Evolutionary conservation across 2,329 filamentous ascomycete species (phyloP), one percentile per base, ranked within the genome.

Genomic region (Trichoderma polysporum): DNA sequence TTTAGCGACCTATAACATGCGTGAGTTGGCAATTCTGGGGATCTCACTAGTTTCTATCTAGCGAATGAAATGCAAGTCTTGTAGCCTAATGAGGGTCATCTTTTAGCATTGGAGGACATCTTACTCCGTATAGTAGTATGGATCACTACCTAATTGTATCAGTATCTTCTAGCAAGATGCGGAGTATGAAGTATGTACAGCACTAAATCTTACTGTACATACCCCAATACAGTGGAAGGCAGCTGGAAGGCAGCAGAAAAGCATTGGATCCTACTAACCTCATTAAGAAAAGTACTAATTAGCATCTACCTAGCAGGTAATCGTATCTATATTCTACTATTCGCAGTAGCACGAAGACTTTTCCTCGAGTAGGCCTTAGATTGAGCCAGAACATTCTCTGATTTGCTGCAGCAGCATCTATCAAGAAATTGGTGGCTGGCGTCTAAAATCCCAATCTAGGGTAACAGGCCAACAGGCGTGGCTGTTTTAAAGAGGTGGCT

Each of bases 401-500:
- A 60, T 50, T 60, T 50, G 41, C 57, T 60, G 19, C 41, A 22
- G 29, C 57, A 13, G 45, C 41, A 6, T 31, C 41, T 35, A 13
- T 47, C 31, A 17, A 13, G 19, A 60, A 49, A 35, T 60, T 60
- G 57, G 41, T 60, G 57, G 41, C 29, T 60, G 57, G 31, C 37
- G 49, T 63, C 22, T 41, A 25, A 22, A 45, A 12, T 45, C n/a
- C 41, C n/a, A 45, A 4, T 47, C 19, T 39, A 39, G 54, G 54
- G 54, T 29, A 58, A 41, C 22, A 33, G 22, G 45, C 22, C 12
- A 8, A 10, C 15, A 31, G 22, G 29, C 3, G 39, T 25, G 27
- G 4, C 37, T 41, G 15, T 15, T 9, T 39, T 31, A 19, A 27
- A 52, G 35, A 7, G 66, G 71, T 72, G 71, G 71, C 71, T 73